Evolutionary conservation across 305 asterid species (phyloP).

Genomic region (Coffea humblotiana): DNA sequence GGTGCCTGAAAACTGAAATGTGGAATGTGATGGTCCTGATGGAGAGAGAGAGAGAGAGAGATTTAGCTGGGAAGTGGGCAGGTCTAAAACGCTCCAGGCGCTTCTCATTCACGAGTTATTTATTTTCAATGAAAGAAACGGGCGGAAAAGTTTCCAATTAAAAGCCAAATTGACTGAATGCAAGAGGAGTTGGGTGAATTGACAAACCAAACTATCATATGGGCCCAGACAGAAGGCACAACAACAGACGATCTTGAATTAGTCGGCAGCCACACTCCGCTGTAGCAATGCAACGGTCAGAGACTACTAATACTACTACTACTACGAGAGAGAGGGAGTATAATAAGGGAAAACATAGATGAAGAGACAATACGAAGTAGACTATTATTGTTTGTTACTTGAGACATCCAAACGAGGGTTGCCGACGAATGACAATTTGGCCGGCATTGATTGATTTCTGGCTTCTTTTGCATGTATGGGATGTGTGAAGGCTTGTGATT

Average conservation of each 20-base stretch:
- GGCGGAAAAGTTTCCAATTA: background rate
- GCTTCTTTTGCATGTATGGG: background rate
- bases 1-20: background rate
- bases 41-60: background rate
- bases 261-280: background rate
- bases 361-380: background rate
- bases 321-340: background rate
- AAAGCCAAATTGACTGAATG: background rate
- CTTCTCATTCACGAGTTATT: slow-evolving; percentile 35
- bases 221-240: background rate
- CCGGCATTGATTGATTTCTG: background rate
- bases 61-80: background rate
- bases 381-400: too few relatives aligned
- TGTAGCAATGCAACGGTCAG: background rate
- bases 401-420: background rate
- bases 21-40: background rate
- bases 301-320: background rate
- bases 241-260: slow-evolving; percentile 12
- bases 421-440: background rate
- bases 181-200: background rate
- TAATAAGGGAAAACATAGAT: background rate
- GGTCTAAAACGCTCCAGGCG: slow-evolving; percentile 32
- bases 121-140: background rate
- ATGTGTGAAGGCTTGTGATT: background rate
- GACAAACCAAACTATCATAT: background rate